These are phyloP conservation scores for Teunomyces funiuensis DNA, from an alignment of 805 yeast genomes.

Conservation along the genomic window DNA sequence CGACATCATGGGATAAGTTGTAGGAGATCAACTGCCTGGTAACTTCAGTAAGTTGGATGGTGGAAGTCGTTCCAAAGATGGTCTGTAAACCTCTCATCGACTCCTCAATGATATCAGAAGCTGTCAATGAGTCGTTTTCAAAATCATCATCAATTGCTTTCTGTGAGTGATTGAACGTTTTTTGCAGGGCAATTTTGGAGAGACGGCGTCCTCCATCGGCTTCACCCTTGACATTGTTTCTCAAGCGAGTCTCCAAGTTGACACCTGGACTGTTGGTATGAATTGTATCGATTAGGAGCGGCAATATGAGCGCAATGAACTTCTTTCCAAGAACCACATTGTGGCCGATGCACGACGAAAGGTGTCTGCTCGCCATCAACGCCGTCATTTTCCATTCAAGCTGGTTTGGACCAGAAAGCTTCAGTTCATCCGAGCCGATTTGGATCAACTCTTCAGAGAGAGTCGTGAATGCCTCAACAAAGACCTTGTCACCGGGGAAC, in stretches of 20 bases:
- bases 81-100: constrained; percentile 51
- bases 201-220: constrained; percentile 19
- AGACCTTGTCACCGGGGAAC: constrained; percentile 63
- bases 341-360: constrained; percentile 39
- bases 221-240: constrained; percentile 23
- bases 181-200: constrained; percentile 27
- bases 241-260: constrained; percentile 22
- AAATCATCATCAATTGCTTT: constrained; percentile 24
- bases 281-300: constrained; percentile 39
- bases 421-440: constrained; percentile 14
- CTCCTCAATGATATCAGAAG: constrained; percentile 44
- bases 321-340: constrained; percentile 27
- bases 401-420: constrained; percentile 25
- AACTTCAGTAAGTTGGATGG: constrained; percentile 58
- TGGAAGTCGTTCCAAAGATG: constrained; percentile 62
- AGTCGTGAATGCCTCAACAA: constrained; percentile 45
- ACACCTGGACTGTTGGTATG: constrained; percentile 18
- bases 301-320: constrained; percentile 34
- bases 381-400: constrained; percentile 49
- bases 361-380: constrained; percentile 37
- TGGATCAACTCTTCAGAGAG: constrained; percentile 21
- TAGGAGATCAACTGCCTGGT: constrained; percentile 50
- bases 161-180: constrained; percentile 13
- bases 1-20: constrained; percentile 29
- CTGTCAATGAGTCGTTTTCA: constrained; percentile 37